Conservation (phyloP, 2,329 filamentous ascomycete species). For the Didymella pomorum region DNA sequence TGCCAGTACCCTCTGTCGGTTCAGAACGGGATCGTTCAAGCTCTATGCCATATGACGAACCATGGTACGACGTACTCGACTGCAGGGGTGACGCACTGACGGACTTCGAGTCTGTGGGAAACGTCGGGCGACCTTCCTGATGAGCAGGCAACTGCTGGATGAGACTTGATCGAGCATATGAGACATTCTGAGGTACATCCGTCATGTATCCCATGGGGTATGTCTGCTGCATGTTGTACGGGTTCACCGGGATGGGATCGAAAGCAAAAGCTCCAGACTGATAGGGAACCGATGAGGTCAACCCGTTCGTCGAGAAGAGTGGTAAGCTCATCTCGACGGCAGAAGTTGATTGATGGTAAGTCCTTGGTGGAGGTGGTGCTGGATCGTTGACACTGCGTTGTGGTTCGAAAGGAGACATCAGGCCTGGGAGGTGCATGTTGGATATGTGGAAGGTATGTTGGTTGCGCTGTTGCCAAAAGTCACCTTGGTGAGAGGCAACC, state of each 20-base stretch:
- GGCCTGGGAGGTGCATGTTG: constrained; percentile 41
- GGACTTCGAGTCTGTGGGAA: constrained; percentile 50
- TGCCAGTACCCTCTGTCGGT: constrained; percentile 53
- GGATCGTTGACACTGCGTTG: constrained; percentile 37
- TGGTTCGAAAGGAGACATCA: constrained; percentile 43
- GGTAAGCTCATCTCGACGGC: constrained; percentile 49
- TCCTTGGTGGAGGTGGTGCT: constrained; percentile 34
- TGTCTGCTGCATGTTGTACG: constrained; percentile 49
- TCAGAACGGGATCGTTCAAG: constrained; percentile 59
- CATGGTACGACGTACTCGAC: constrained; percentile 51
- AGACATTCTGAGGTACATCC: constrained; percentile 36
- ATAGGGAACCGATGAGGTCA: constrained; percentile 46
- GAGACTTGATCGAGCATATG: constrained; percentile 35
- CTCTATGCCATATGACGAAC: constrained; percentile 40
- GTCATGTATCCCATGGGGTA: constrained; percentile 41
- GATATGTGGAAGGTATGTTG: constrained; percentile 42
- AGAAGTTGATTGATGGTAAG: constrained; percentile 42
- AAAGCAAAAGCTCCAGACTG: constrained; percentile 49
- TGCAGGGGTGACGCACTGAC: constrained; percentile 55
- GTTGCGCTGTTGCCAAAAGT: constrained; percentile 47
- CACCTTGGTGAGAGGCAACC: constrained; percentile 47
- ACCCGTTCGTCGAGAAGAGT: constrained; percentile 40
- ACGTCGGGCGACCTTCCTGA: constrained; percentile 41
- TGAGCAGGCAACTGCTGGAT: constrained; percentile 38
- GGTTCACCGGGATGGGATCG: constrained; percentile 43